Evolutionary conservation across 2,329 filamentous ascomycete species (phyloP).

Genomic region (Talaromyces rugulosus): DNA sequence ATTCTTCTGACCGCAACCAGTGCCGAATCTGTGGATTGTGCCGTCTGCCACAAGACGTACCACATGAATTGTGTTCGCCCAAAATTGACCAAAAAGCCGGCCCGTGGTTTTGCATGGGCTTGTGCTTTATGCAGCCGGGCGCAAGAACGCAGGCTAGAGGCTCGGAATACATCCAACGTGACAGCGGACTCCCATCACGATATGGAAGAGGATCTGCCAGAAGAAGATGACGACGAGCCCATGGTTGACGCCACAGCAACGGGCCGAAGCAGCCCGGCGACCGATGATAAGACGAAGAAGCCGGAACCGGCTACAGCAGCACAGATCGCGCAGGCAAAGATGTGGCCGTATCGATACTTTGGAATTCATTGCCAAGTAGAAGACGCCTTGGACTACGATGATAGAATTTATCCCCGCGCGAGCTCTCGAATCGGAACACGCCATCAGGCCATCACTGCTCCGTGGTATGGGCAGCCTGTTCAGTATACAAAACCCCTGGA

Average conservation of each 20-base stretch:
- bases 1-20: constrained; percentile 40
- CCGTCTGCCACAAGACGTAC: constrained; percentile 89
- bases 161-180: constrained; percentile 75
- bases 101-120: constrained; percentile 95
- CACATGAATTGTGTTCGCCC: constrained; percentile 98
- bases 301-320: constrained; percentile 66
- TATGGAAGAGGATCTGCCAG: constrained; percentile 60
- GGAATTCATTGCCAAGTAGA: constrained; percentile 94
- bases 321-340: constrained; percentile 84
- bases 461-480: constrained; percentile 85
- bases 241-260: constrained; percentile 50
- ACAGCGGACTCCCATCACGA: constrained; percentile 48
- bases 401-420: constrained; percentile 92
- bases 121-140: constrained; percentile 93
- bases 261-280: constrained; percentile 60
- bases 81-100: constrained; percentile 89
- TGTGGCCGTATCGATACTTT: constrained; percentile 95
- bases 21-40: constrained; percentile 93
- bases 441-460: constrained; percentile 79
- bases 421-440: constrained; percentile 87
- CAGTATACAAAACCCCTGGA: constrained; percentile 85
- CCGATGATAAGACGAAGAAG: constrained; percentile 52
- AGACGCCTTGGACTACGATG: constrained; percentile 93
- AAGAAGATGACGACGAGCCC: constrained; percentile 64
- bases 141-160: constrained; percentile 90